Evolutionary conservation across 2,329 filamentous ascomycete species (phyloP).

Genomic region (Xenoacremonium recifei): DNA sequence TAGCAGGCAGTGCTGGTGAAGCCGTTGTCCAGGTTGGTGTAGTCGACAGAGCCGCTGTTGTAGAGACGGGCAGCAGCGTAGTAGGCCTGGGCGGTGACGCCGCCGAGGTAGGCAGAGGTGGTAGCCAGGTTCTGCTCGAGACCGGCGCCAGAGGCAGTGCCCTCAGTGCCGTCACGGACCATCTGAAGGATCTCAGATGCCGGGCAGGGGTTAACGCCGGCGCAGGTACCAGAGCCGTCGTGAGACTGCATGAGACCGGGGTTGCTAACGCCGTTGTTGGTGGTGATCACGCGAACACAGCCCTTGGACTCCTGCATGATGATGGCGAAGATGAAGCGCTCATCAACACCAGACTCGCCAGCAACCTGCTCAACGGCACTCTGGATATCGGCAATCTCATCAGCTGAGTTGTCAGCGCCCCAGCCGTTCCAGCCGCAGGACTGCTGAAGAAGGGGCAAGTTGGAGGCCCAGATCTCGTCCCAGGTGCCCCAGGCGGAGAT

Average conservation of each 20-base stretch:
- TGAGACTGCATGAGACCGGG: slow-evolving; percentile 20
- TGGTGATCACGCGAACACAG: slow-evolving; percentile 15
- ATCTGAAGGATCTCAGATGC: slow-evolving; percentile 10
- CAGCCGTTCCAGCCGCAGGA: slow-evolving; percentile 17
- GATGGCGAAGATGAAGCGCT: slow-evolving; percentile 27
- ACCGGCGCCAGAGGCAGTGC: slow-evolving; percentile 14
- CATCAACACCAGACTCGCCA: slow-evolving; percentile 9
- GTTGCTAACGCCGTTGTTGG: slow-evolving; percentile 16
- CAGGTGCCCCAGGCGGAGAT: slow-evolving; percentile 7
- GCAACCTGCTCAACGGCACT: slow-evolving; percentile 13
- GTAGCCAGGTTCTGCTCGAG: slow-evolving; percentile 10
- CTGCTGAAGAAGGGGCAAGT: slow-evolving; percentile 7
- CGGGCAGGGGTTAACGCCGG: slow-evolving; percentile 12
- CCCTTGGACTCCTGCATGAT: slow-evolving; percentile 29
- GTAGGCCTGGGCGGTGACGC: slow-evolving; percentile 2
- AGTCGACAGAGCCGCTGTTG: slow-evolving; percentile 18
- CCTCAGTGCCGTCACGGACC: slow-evolving; percentile 15
- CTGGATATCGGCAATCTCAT: slow-evolving; percentile 13
- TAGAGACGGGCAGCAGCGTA: slow-evolving; percentile 16
- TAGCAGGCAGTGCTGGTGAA: slow-evolving; percentile 14
- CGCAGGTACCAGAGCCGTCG: slow-evolving; percentile 13
- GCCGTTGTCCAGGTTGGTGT: slow-evolving; percentile 13
- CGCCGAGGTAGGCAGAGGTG: slow-evolving; percentile 2
- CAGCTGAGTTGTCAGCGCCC: slow-evolving; percentile 12
- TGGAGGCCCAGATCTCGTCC: slow-evolving; percentile 14